Base-by-base conservation (phyloP, 495 filamentous ascomycete genomes). In the Lasiosphaeriaceae sp. region DNA sequence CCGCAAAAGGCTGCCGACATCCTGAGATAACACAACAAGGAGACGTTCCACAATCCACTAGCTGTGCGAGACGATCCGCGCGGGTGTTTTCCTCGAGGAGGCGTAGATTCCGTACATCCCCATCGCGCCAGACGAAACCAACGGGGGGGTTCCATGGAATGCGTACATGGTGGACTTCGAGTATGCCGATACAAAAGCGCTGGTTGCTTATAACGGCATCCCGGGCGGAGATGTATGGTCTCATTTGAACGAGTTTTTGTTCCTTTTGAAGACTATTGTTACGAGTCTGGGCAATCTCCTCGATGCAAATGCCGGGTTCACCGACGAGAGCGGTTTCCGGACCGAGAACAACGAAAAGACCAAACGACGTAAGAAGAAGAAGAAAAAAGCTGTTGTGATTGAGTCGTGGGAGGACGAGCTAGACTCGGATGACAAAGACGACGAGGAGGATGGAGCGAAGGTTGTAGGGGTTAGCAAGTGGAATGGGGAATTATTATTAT, bases 81-180 rank as follows among this genome's bases (percentile, higher is more conserved):
- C 74, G 14, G 86, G 81, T 1, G 81, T 92, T 2, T 90, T 88
- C 68, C 75, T 92, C 0, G 89, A 92, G 66, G 77, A 85, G 61
- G 75, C 86, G 6, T 85, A 85, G 12, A 78, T 92, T 24, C 89
- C 89, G 0, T 80, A 86, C 68, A 66, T 91, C 1, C 74, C 76
- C 22, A 63, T 86, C 4, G 75, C 77, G 53, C 78, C 83, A 0
- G 75, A 83, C 23, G 77, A 84, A 52, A 65, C 67, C 22, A 37
- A 4, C 67, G 68, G 16, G 47, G 68, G 16, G 47, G 67, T n/a
- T 72, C 80, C 17, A 60, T 64, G 86, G 47, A 91, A 92, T 61
- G 86, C 86, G 0, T 90, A 90, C 59, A 71, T 92, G 9, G 82
- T 83, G 50, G 87, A 91, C 68, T 90, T 79, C 79, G 84, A 80